Percentiles rank a stretch among this genome's conserved stretches.
These are phyloP conservation scores for Friedmanniomyces endolithicus DNA, from an alignment of 495 filamentous ascomycete species.

Conservation along the genomic window DNA sequence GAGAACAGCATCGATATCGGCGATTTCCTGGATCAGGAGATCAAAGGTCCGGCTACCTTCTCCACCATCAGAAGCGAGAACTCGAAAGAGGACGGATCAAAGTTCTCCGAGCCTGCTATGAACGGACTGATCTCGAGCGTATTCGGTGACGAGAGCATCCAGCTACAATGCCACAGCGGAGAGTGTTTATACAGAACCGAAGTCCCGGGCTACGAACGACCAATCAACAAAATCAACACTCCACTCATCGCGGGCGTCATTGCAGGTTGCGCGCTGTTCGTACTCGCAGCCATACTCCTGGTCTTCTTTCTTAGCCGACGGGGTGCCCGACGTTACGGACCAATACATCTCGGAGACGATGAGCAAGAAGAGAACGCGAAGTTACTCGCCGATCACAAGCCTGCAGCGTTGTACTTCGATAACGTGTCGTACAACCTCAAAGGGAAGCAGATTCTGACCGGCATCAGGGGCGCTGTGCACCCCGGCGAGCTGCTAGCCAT, in stretches of 20 bases:
- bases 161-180: conserved; percentile 66
- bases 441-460: conserved; percentile 71
- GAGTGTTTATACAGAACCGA: conserved; percentile 89
- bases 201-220: conserved; percentile 76
- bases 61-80: conserved; percentile 52
- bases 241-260: conserved; percentile 92
- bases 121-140: conserved; percentile 72
- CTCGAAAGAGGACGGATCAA: conserved; percentile 49
- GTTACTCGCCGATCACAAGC: conserved; percentile 80
- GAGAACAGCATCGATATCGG: conserved; percentile 82
- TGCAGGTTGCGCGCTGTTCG: conserved; percentile 71
- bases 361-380: conserved; percentile 79
- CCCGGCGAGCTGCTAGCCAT: conserved; percentile 90
- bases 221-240: conserved; percentile 92
- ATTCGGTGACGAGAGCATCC: conserved; percentile 84
- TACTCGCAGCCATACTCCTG: conserved; percentile 68
- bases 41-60: conserved; percentile 79
- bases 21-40: conserved; percentile 67
- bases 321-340: conserved; percentile 48
- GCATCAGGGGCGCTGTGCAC: conserved; percentile 69
- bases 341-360: conserved; percentile 59
- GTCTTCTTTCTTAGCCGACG: conserved; percentile 85
- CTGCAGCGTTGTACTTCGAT: conserved; percentile 76
- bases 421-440: conserved; percentile 79
- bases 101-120: conserved; percentile 83